A percentile compares a stretch with the other conserved stretches of the same genome.
Conservation (phyloP, 768 basidiomycete genomes). For the Leccinum longicurvipes region DNA sequence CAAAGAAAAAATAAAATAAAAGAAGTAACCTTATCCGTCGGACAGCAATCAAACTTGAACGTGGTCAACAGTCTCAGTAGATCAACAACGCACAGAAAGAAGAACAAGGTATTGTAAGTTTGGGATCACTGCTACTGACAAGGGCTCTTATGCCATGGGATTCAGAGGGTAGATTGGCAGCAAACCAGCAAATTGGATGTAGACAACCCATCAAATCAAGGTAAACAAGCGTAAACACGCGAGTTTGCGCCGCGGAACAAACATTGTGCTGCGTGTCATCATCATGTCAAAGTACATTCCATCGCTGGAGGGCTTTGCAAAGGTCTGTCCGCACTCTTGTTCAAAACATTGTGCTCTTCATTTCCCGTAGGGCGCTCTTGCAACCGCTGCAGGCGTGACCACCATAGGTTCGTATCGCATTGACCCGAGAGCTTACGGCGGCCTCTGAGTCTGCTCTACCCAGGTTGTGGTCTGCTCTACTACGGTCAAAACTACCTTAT, state of each 20-base stretch:
- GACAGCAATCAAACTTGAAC: not conserved
- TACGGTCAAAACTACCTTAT: constrained; percentile 88
- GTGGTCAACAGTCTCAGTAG: too few relatives aligned
- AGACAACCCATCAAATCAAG: too few relatives aligned
- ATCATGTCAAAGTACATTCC: constrained; percentile 41
- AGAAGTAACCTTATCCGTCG: too few relatives aligned
- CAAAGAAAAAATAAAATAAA: too few relatives aligned
- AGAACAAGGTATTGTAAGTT: too few relatives aligned
- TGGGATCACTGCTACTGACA: too few relatives aligned
- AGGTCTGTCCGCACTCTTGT: constrained; percentile 26
- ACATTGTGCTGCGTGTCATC: not conserved
- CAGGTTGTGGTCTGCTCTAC: constrained; percentile 74
- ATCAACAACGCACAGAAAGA: too few relatives aligned
- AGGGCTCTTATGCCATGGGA: too few relatives aligned
- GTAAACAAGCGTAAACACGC: constrained; percentile 13
- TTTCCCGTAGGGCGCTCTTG: constrained; percentile 44
- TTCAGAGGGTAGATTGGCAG: too few relatives aligned
- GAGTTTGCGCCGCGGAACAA: not conserved
- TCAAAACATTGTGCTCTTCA: not conserved
- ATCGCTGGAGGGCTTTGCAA: constrained; percentile 42
- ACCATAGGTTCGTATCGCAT: constrained; percentile 44
- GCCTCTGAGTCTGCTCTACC: not conserved
- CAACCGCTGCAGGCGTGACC: constrained; percentile 55
- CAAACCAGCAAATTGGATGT: too few relatives aligned
- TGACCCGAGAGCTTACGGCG: not conserved